Percentiles rank a stretch among this genome's conserved stretches.
Conservation (phyloP, 139 green algal genomes). For the Coelastrella sp. region DNA sequence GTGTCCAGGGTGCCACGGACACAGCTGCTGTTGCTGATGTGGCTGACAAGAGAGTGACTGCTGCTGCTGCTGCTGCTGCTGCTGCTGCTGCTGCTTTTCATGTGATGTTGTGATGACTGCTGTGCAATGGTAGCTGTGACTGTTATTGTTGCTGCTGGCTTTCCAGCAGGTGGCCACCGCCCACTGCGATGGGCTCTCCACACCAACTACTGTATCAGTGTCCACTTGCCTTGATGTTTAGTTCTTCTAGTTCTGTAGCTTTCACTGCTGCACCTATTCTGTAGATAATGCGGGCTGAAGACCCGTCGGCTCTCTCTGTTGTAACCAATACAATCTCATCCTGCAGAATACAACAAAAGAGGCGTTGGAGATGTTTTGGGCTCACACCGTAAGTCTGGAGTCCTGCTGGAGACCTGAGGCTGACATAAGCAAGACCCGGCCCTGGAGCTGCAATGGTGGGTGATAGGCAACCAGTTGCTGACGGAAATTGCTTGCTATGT, state of each 20-base stretch:
- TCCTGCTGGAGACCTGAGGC: too few species aligned
- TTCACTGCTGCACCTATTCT: slow-evolving; percentile 78
- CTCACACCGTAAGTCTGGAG: not conserved
- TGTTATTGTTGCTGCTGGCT: too few species aligned
- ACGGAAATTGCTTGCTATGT: too few species aligned
- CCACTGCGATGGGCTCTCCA: too few species aligned
- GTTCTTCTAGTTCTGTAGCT: slow-evolving; percentile 79
- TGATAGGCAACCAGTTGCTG: too few species aligned
- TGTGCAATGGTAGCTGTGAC: too few species aligned
- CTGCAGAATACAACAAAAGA: slow-evolving; percentile 1
- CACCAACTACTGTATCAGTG: not conserved
- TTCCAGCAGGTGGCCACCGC: too few species aligned
- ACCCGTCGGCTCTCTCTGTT: slow-evolving; percentile 65
- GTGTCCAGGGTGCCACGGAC: not conserved
- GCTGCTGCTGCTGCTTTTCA: slow-evolving; percentile 6
- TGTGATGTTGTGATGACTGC: not conserved
- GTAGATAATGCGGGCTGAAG: slow-evolving; percentile 81
- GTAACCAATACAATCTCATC: slow-evolving; percentile 60
- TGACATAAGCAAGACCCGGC: too few species aligned
- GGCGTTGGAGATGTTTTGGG: not conserved
- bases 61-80: not conserved
- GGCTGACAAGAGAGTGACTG: not conserved
- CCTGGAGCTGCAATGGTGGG: too few species aligned
- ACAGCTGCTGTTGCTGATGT: not conserved
- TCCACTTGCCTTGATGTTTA: slow-evolving; percentile 83